Evolutionary conservation across 2,329 filamentous ascomycete genomes (phyloP).

Genomic region (Apiospora saccharicola): DNA sequence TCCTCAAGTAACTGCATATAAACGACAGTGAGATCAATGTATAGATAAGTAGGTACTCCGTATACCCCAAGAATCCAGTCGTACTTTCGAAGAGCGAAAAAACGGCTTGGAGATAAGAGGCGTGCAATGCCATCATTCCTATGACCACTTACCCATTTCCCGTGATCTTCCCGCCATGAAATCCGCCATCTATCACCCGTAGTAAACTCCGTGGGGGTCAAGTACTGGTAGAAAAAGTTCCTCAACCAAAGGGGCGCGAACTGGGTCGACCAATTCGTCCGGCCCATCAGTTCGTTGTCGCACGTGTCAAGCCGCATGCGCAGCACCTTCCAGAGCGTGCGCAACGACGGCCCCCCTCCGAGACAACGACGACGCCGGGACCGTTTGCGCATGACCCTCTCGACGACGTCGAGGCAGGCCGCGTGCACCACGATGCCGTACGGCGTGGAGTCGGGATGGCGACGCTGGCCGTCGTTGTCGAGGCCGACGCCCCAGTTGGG

Average conservation of each 20-base stretch:
- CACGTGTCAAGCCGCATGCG: constrained; percentile 32
- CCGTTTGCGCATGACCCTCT: constrained; percentile 28
- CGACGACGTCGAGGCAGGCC: constrained; percentile 32
- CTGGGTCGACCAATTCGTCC: constrained; percentile 25
- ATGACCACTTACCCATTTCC: not conserved
- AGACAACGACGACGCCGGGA: constrained; percentile 22
- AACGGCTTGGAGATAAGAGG: not conserved
- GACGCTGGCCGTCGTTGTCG: constrained; percentile 24
- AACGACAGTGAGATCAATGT: not conserved
- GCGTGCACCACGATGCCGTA: constrained; percentile 34
- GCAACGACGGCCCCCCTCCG: constrained; percentile 28
- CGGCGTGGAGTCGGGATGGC: not conserved
- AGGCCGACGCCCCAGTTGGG: constrained; percentile 28
- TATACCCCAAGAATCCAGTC: too few species aligned
- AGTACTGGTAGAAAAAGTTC: constrained; percentile 28
- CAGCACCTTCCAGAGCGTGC: constrained; percentile 34
- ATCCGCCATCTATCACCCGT: too few species aligned
- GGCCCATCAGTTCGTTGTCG: constrained; percentile 30
- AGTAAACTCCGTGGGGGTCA: not conserved
- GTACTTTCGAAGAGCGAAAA: not conserved
- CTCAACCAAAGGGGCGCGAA: not conserved
- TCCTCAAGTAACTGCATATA: not conserved
- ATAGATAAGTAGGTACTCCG: too few species aligned
- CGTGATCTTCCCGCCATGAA: not conserved
- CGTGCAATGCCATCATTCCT: not conserved